Evolutionary conservation across 2,329 filamentous ascomycete genomes (phyloP).

Genomic region (Plectosphaerella plurivora): DNA sequence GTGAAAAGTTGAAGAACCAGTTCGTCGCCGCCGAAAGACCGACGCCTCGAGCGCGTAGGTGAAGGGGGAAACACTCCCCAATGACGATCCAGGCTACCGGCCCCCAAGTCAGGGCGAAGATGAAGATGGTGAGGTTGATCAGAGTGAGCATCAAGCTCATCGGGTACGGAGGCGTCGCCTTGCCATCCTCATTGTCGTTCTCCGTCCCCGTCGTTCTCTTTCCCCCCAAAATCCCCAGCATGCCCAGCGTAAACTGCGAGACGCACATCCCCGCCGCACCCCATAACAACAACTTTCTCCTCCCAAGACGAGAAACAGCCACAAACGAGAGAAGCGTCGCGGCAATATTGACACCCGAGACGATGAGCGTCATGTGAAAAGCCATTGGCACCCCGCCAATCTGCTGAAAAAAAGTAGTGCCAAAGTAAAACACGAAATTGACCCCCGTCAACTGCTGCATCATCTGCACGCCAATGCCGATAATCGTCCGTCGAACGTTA

Average conservation of each 20-base stretch:
- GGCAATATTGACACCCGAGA: slow-evolving; percentile 44
- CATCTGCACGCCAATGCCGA: slow-evolving; percentile 55
- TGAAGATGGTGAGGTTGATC: slow-evolving; percentile 76
- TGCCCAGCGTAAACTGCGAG: slow-evolving; percentile 66
- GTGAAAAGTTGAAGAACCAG: slow-evolving; percentile 67
- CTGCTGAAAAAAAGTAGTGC: slow-evolving; percentile 65
- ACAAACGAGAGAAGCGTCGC: slow-evolving; percentile 10
- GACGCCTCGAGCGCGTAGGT: slow-evolving; percentile 68
- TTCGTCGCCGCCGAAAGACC: slow-evolving; percentile 68
- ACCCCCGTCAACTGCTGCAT: slow-evolving; percentile 51
- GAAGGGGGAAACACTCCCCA: slow-evolving; percentile 72
- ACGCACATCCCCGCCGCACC: slow-evolving; percentile 68
- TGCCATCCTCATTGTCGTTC: slow-evolving; percentile 9
- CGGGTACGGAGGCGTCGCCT: slow-evolving; percentile 18
- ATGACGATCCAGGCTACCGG: slow-evolving; percentile 65
- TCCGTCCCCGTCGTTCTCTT: slow-evolving; percentile 16
- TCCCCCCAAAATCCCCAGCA: slow-evolving; percentile 36
- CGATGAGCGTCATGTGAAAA: slow-evolving; percentile 70
- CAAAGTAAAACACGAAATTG: slow-evolving; percentile 73
- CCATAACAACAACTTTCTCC: slow-evolving; percentile 63
- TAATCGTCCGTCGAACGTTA: slow-evolving; percentile 53
- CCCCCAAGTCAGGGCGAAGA: slow-evolving; percentile 75
- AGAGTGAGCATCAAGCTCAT: slow-evolving; percentile 60
- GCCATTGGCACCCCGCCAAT: slow-evolving; percentile 61
- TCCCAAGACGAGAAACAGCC: slow-evolving; percentile 15